Evolutionary conservation across 768 basidiomycete species (phyloP), one percentile per base, ranked within the genome.

Genomic region (Strobilomyces confusus): DNA sequence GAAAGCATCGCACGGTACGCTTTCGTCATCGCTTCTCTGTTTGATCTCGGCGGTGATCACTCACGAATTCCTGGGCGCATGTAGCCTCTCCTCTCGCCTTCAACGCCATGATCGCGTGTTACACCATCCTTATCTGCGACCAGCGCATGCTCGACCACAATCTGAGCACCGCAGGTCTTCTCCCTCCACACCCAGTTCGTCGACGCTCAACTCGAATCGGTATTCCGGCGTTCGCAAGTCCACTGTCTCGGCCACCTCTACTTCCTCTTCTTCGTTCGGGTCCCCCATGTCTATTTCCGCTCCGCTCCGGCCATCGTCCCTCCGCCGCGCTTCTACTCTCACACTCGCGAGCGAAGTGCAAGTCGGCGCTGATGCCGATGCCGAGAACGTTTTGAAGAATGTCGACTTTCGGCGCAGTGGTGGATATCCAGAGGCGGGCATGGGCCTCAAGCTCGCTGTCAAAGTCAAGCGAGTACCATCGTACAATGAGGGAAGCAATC

Each of bases 71-170:
- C 44, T 49, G 13, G 48, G 46, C 51, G 58, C 60, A 59, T 64
- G 88, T 64, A 89, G 86, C 43, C 77, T 87, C 57, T 84, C 86
- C 26, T 78, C 74, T 62, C 81, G 85, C 51, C 77, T 89, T 44
- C 86, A 88, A 64, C 80, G 76, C 59, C 75, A 81, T 48, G 86
- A 84, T 55, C 81, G 77, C 58, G 69, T 74, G 44, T 75, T 83
- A 60, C 84, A 80, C 64, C 84, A 84, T 62, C 83, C 84, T 3
- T 86, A 87, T 69, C 76, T 66, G 26, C 75, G 72, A 40, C 64
- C 72, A 1, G 58, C 77, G 2, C 63, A 68, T 15, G 26, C 52
- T 44, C 61, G 57, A n/a, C 56, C 51, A 41, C 66, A 56, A 3
- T 62, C 62, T 3, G 66, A 62, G 13, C 43, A 69, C 40, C 59